Base-by-base conservation (phyloP, 345 rosid genomes). In the Eucalyptus cloeziana region DNA sequence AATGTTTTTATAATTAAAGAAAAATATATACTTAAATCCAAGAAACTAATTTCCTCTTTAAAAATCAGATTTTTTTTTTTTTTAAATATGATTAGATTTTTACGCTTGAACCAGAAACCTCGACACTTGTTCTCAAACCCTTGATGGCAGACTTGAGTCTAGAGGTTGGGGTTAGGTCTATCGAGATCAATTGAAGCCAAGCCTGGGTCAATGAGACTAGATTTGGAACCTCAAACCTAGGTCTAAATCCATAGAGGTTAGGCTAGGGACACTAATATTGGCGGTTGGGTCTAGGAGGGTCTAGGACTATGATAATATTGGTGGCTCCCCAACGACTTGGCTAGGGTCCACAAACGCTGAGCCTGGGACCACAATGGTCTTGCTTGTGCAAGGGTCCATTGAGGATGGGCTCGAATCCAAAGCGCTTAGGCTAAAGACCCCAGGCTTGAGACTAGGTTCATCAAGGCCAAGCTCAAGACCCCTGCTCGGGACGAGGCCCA, bases 341-440 rank as follows among this genome's bases (percentile, higher is more conserved):
- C 62, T 1, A 1, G 13, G 30, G 62, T 56, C 62, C 0, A 56
- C 13, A 56, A 56, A 22, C 0, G 6, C 12, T 0, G 0, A 0
- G 13, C 62, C 0, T 0, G 0, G 24, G 30, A 22, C 0, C 30
- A 0, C 0, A 0, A 0, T 24, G 62, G 1, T 56, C 27, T 1
- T 56, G 13, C 30, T 56, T 22, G 62, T 24, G 62, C 30, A 56
- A 56, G 30, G 13, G 62, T 56, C 30, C 62, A 22, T 24, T 56
- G 6, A 56, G 62, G 30, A 24, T 56, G 30, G 30, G 62, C 30
- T 56, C 0, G 0, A 1, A 13, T 56, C 6, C 5, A 24, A 22
- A 56, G 62, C 0, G 0, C 13, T 56, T 0, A 0, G 13, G 62
- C 3, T 24, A 56, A 56, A 56, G 30, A 24, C 62, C 62, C 12